Conservation (phyloP, 495 filamentous ascomycete genomes). For the Daldinia bambusicola region DNA sequence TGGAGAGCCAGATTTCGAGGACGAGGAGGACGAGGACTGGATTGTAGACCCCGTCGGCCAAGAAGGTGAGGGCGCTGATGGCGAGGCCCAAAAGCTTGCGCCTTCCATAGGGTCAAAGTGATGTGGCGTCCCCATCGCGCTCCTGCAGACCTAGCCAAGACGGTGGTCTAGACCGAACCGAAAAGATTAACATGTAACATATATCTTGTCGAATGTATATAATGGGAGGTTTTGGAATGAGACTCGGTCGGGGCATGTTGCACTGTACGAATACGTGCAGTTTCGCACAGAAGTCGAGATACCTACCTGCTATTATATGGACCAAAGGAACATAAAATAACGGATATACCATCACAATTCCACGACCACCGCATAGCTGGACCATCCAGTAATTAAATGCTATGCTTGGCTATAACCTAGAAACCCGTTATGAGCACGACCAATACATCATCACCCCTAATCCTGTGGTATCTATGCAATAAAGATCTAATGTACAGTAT, state of each 20-base stretch:
- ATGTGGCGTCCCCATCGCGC: constrained; percentile 10
- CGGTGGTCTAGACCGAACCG: background rate
- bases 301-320: background rate
- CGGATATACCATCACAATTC: constrained; percentile 21
- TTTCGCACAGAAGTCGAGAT: background rate
- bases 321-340: background rate
- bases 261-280: constrained; percentile 5
- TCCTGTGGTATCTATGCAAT: constrained; percentile 45
- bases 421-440: constrained; percentile 17
- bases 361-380: constrained; percentile 8
- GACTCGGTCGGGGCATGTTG: background rate
- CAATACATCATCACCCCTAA: constrained; percentile 12
- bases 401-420: constrained; percentile 4
- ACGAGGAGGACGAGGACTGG: constrained; percentile 58
- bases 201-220: constrained; percentile 18
- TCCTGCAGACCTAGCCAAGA: constrained; percentile 13
- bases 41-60: constrained; percentile 54
- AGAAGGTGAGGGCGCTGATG: constrained; percentile 21
- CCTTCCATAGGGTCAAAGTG: constrained; percentile 29
- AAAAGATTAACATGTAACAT: constrained; percentile 32
- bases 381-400: constrained; percentile 26
- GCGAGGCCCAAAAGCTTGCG: constrained; percentile 18
- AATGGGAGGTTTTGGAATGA: background rate
- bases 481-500: constrained; percentile 38
- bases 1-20: constrained; percentile 64